Conservation (phyloP, 345 rosid species). For the Arabidopsis arenosa region DNA sequence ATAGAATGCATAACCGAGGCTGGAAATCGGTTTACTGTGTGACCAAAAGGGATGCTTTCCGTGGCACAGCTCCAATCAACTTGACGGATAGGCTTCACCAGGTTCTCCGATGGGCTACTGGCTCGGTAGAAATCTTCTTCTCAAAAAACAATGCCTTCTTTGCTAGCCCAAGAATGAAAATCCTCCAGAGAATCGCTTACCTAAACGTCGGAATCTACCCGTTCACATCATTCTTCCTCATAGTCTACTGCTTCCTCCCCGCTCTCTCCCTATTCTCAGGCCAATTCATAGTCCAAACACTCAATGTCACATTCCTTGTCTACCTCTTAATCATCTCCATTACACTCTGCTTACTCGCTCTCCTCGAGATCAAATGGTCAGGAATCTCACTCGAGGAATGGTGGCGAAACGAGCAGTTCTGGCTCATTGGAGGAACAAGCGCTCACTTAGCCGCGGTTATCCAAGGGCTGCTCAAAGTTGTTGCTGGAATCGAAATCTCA, state of each 20-base stretch:
- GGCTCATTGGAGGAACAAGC: constrained; percentile 98
- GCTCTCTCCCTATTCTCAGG: constrained; percentile 98
- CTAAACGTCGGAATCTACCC: constrained; percentile 97
- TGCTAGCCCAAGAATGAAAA: constrained; percentile 85
- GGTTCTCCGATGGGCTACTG: constrained; percentile 98
- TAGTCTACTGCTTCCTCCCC: constrained; percentile 98
- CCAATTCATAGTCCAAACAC: constrained; percentile 86
- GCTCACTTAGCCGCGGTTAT: constrained; percentile 97
- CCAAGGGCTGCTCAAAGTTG: constrained; percentile 86
- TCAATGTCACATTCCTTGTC: constrained; percentile 78
- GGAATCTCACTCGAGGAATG: constrained; percentile 95
- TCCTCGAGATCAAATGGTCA: constrained; percentile 97
- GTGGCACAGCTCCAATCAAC: constrained; percentile 97
- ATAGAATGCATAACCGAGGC: constrained; percentile 97
- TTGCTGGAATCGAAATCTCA: constrained; percentile 96
- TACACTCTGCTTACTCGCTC: constrained; percentile 75
- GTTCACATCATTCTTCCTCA: constrained; percentile 89
- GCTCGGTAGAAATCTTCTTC: constrained; percentile 96
- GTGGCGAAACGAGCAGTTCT: constrained; percentile 99
- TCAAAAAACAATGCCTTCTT: constrained; percentile 90
- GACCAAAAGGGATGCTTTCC: constrained; percentile 94
- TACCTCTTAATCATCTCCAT: constrained; percentile 80
- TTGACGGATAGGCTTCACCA: constrained; percentile 97
- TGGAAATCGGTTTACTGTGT: constrained; percentile 99
- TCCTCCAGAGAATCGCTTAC: constrained; percentile 91